Evolutionary conservation across 1,139 yeast species (phyloP).

Genomic region (Pichia sp.): DNA sequence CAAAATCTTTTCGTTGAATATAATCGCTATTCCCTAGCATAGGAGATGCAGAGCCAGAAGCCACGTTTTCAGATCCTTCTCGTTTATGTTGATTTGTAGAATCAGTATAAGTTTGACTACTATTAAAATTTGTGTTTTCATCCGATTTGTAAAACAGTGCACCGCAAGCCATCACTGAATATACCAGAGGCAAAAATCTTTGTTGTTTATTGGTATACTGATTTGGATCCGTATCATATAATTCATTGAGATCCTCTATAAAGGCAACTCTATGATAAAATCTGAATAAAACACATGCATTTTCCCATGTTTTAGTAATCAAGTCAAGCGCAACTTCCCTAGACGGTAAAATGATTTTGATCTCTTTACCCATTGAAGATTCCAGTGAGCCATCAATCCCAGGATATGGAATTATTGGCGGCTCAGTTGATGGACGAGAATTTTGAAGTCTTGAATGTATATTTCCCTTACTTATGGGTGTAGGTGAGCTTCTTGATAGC

Average conservation of each 20-base stretch:
- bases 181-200: slow-evolving; percentile 69
- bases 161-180: slow-evolving; percentile 65
- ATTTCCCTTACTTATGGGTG: background rate
- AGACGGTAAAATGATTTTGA: slow-evolving; percentile 68
- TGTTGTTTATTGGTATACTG: slow-evolving; percentile 68
- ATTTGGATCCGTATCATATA: slow-evolving; percentile 59
- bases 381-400: slow-evolving; percentile 32
- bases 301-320: slow-evolving; percentile 73
- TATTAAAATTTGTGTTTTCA: slow-evolving; percentile 18
- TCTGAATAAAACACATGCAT: slow-evolving; percentile 76
- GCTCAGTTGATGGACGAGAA: background rate
- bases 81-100: background rate
- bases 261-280: slow-evolving; percentile 83
- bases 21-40: slow-evolving; percentile 11
- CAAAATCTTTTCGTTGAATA: slow-evolving; percentile 36
- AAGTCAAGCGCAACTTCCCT: slow-evolving; percentile 63
- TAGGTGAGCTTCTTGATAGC: background rate
- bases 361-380: slow-evolving; percentile 36
- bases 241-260: slow-evolving; percentile 44
- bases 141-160: slow-evolving; percentile 54
- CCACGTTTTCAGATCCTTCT: background rate
- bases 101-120: background rate
- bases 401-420: slow-evolving; percentile 7
- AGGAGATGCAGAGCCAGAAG: background rate
- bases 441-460: background rate